These are phyloP conservation scores for Lactarius vividus DNA, from an alignment of 768 basidiomycete genomes.

Conservation along the genomic window DNA sequence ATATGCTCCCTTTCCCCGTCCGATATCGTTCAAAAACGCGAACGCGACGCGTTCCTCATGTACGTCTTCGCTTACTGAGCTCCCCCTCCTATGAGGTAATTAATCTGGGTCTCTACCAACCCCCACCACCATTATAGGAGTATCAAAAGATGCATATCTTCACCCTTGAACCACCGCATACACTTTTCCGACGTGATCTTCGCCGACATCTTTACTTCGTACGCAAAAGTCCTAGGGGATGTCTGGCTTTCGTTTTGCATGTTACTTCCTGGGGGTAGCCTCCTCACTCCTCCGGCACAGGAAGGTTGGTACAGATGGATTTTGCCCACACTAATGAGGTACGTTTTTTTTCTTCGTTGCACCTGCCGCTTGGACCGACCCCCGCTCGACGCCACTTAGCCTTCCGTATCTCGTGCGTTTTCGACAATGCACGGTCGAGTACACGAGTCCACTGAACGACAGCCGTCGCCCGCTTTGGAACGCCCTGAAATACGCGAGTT, in stretches of 20 bases:
- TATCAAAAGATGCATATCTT: slow-evolving; percentile 69
- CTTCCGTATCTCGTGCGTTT: slow-evolving; percentile 89
- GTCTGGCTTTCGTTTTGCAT: slow-evolving; percentile 86
- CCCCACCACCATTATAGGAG: slow-evolving; percentile 45
- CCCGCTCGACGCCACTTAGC: slow-evolving; percentile 40
- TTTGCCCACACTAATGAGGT: slow-evolving; percentile 87
- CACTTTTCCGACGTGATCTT: slow-evolving; percentile 91
- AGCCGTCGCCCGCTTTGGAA: slow-evolving; percentile 79
- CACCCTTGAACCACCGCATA: slow-evolving; percentile 56
- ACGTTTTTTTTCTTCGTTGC: slow-evolving; percentile 26
- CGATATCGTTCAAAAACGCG: slow-evolving; percentile 60
- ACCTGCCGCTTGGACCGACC: background rate
- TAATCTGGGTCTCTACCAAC: slow-evolving; percentile 4
- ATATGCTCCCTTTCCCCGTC: slow-evolving; percentile 64
- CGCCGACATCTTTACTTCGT: slow-evolving; percentile 95
- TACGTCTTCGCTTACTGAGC: slow-evolving; percentile 42
- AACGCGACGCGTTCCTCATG: slow-evolving; percentile 77
- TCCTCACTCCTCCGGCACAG: slow-evolving; percentile 59
- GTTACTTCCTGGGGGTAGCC: slow-evolving; percentile 80
- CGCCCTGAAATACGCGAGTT: slow-evolving; percentile 93
- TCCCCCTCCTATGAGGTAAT: slow-evolving; percentile 5
- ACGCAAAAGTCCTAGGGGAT: slow-evolving; percentile 95
- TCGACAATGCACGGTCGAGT: slow-evolving; percentile 92
- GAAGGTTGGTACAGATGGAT: slow-evolving; percentile 71
- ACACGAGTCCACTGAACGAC: slow-evolving; percentile 57